A percentile compares a stretch with the other conserved stretches of the same genome.
Evolutionary conservation across 2,329 filamentous ascomycete species (phyloP).

Genomic region (Aspergillus brasiliensis): DNA sequence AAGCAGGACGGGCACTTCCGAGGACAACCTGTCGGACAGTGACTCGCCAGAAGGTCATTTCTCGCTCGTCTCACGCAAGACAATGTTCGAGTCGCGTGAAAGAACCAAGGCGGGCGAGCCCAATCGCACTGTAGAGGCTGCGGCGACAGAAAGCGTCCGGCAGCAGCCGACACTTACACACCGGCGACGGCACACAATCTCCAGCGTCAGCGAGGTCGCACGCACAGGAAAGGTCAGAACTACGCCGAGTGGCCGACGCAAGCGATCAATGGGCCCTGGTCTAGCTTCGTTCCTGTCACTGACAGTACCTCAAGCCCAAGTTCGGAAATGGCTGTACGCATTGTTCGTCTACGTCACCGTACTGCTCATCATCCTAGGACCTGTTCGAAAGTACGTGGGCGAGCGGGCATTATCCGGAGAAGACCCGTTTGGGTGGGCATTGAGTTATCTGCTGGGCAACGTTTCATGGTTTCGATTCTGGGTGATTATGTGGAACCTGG

Average conservation of each 20-base stretch:
- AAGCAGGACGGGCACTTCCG: constrained; percentile 42
- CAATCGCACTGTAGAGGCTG: constrained; percentile 27
- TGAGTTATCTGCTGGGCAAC: constrained; percentile 86
- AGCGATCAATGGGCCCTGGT: constrained; percentile 65
- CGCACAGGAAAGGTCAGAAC: constrained; percentile 35
- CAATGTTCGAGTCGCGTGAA: constrained; percentile 23
- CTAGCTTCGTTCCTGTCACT: constrained; percentile 76
- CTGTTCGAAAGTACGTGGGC: constrained; percentile 70
- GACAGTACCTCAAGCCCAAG: constrained; percentile 73
- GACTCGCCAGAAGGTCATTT: constrained; percentile 32
- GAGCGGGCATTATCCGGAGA: constrained; percentile 66
- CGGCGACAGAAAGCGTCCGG: constrained; percentile 23
- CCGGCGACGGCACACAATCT: constrained; percentile 55
- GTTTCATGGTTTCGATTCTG: constrained; percentile 70
- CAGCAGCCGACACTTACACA: constrained; percentile 18
- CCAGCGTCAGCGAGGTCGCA: constrained; percentile 43
- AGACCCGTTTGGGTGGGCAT: constrained; percentile 89
- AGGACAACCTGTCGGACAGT: constrained; percentile 41
- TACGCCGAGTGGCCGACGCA: constrained; percentile 67
- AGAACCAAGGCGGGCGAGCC: constrained; percentile 18
- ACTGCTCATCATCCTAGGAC: constrained; percentile 65
- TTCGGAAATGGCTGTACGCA: constrained; percentile 83
- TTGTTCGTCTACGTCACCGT: constrained; percentile 73
- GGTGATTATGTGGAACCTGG: constrained; percentile 68
- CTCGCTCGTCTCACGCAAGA: constrained; percentile 39